These are phyloP conservation scores for Taphrina confusa DNA, from an alignment of 1,139 yeast genomes.

Conservation along the genomic window DNA sequence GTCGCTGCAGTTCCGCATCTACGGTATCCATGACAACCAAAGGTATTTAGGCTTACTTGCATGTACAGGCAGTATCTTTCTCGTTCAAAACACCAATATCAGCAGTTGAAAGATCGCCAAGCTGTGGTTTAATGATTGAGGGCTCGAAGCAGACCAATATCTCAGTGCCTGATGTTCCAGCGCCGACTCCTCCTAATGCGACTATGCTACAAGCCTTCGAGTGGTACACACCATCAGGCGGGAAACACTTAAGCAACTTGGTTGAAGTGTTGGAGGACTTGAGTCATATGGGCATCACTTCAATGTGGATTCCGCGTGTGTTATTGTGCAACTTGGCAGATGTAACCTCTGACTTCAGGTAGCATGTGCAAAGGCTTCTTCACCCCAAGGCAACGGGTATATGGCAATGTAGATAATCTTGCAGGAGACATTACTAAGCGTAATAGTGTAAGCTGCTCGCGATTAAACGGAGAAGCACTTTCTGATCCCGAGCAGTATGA, in stretches of 20 bases:
- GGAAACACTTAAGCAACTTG: slow-evolving; percentile 35
- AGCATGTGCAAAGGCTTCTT: slow-evolving; percentile 39
- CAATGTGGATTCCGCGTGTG: slow-evolving; percentile 18
- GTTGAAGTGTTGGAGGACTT: slow-evolving; percentile 35
- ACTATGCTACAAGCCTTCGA: slow-evolving; percentile 41
- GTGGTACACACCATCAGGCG: slow-evolving; percentile 39
- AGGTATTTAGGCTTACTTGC: no score
- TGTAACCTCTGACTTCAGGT: not conserved
- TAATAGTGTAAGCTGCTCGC: no score
- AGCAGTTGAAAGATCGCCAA: no score
- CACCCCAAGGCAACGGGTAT: slow-evolving; percentile 39
- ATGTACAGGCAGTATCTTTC: no score
- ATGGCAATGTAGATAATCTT: no score
- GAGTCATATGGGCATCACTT: slow-evolving; percentile 37
- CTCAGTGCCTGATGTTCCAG: slow-evolving; percentile 8
- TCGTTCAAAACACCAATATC: no score
- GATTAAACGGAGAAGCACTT: no score
- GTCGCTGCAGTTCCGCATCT: no score
- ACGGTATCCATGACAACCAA: no score
- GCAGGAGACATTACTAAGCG: no score
- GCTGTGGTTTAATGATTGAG: slow-evolving; percentile 19
- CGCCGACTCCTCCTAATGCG: slow-evolving; percentile 39
- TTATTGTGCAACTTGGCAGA: no score
- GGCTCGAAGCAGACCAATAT: slow-evolving; percentile 11
- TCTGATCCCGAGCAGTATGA: slow-evolving; percentile 36